These are phyloP conservation scores for Salvia rosmarinus DNA, from an alignment of 257 asterid species.

Conservation along the genomic window DNA sequence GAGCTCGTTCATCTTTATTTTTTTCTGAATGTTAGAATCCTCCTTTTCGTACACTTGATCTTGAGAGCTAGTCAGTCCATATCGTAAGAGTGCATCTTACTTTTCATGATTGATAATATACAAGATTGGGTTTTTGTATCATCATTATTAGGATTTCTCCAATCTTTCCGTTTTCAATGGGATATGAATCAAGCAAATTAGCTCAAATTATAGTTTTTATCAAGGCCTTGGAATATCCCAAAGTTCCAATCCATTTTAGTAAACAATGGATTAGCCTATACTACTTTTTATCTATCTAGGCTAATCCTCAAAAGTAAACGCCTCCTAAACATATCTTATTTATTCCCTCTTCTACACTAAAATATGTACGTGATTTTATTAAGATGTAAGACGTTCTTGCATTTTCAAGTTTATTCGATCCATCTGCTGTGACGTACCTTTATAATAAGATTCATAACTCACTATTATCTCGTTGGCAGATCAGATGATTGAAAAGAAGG, in stretches of 20 bases:
- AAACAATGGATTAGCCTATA: too few species aligned
- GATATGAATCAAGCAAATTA: too few species aligned
- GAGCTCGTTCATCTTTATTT: background rate
- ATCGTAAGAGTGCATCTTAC: background rate
- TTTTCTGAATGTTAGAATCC: background rate
- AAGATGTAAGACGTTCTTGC: slow-evolving; percentile 6
- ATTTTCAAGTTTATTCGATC: slow-evolving; percentile 17
- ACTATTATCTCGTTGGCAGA: slow-evolving; percentile 46
- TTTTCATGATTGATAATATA: too few species aligned
- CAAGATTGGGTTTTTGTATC: too few species aligned
- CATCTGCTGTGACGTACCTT: background rate
- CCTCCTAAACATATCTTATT: slow-evolving; percentile 8
- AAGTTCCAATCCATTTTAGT: too few species aligned
- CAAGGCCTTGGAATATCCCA: too few species aligned
- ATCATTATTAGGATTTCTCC: too few species aligned
- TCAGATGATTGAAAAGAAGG: slow-evolving; percentile 59
- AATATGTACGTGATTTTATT: background rate
- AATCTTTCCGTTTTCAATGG: too few species aligned
- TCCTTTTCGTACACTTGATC: background rate
- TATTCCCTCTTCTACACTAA: slow-evolving; percentile 22
- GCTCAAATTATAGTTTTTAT: too few species aligned
- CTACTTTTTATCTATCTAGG: too few species aligned
- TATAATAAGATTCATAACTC: slow-evolving; percentile 22
- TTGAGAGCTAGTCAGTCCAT: slow-evolving; percentile 18
- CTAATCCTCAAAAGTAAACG: too few species aligned